A percentile compares a stretch with the other conserved stretches of the same genome.
These are phyloP conservation scores for Hypoxylon perforatum DNA, from an alignment of 495 filamentous ascomycete species.

Conservation along the genomic window DNA sequence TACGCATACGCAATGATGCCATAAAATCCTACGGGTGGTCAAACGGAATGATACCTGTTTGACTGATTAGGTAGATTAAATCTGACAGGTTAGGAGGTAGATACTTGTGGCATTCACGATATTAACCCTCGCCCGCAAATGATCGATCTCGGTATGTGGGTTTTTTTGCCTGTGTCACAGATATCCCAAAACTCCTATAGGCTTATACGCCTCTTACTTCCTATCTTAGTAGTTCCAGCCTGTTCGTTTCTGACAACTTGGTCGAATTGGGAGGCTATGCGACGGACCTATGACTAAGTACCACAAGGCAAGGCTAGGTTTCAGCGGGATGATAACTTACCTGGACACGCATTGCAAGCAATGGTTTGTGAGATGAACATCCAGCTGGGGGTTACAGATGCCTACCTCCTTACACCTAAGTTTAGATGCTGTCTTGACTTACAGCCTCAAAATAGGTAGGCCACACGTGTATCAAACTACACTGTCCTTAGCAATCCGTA, in stretches of 20 bases:
- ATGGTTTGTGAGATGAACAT: slow-evolving; percentile 8
- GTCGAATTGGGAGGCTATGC: slow-evolving; percentile 22
- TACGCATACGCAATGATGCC: background rate
- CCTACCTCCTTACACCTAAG: no score
- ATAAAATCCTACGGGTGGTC: slow-evolving; percentile 9
- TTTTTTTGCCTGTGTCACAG: slow-evolving; percentile 5
- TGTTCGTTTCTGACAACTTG: background rate
- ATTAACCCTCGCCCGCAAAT: slow-evolving; percentile 1
- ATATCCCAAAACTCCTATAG: background rate
- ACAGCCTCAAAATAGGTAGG: slow-evolving; percentile 3
- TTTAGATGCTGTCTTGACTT: background rate
- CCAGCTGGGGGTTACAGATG: no score
- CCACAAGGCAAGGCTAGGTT: slow-evolving; percentile 13
- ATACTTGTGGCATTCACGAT: slow-evolving; percentile 12
- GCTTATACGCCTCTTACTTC: slow-evolving; percentile 9
- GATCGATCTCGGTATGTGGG: background rate
- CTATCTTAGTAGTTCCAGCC: background rate
- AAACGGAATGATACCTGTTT: slow-evolving; percentile 1
- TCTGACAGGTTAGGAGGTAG: background rate
- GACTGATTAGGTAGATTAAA: background rate
- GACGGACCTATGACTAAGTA: slow-evolving; percentile 4
- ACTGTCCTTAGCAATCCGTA: background rate
- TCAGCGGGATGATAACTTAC: no score
- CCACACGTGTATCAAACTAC: no score
- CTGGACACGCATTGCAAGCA: slow-evolving; percentile 10